Evolutionary conservation across 2,329 filamentous ascomycete genomes (phyloP), one percentile per base, ranked within the genome.

Genomic region (Aciculosporium take): DNA sequence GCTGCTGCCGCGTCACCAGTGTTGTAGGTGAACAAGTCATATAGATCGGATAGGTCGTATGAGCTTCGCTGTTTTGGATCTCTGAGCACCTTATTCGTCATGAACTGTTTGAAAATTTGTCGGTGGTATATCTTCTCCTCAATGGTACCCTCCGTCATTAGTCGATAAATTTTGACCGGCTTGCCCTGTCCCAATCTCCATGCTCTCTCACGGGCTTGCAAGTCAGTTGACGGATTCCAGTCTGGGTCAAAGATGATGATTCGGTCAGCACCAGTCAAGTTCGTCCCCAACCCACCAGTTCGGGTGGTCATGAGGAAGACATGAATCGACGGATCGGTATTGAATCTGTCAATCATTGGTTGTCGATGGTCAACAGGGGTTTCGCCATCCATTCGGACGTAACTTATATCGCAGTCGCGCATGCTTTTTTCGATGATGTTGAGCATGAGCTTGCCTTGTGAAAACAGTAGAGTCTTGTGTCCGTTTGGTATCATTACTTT

Each of bases 101-200:
- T 70, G 56, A 96, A 95, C 52, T 96, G 89, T 61, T 98, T 98
- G 69, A 94, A 98, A 39, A 98, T 91, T 56, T 98, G 91, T 13
- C 93, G 82, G 59, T 98, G 89, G 48, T 96, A 98, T 24, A 98
- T 98, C 65, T 98, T 98, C 61, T 98, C 91, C 56, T 98, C 91
- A 20, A 98, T 98, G 0, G 93, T 98, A 1, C 91, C 91, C 5
- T 89, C 86, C 4, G 86, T 94, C 84, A 98, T 94, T n/a, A 98
- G 71, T 28, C 93, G 82, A 58, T 95, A 98, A 18, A 98, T 94
- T 4, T 86, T 88, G 23, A 98, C 91, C 37, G 94, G 86, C 41
- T 83, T 81, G 60, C 93, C 95, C 63, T 98, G 91, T 0, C 91
- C 91, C 2, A 98, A 66, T 43, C 91, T 79, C 91, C 91, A 98